Evolutionary conservation across 805 yeast genomes (phyloP).

Genomic region (Saturnispora zaruensis): DNA sequence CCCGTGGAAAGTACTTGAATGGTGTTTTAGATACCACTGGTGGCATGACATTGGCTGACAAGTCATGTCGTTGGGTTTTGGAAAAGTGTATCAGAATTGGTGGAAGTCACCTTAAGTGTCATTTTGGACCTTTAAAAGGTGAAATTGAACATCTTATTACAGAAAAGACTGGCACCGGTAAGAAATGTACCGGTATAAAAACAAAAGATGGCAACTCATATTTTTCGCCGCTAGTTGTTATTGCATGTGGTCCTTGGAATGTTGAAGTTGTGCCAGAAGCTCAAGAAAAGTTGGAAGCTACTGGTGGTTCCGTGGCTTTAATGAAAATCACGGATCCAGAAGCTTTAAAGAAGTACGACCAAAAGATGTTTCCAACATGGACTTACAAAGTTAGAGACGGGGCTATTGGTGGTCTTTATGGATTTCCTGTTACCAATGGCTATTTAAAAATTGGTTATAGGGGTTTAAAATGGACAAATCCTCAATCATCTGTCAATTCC

Average conservation of each 20-base stretch:
- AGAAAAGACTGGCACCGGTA: conserved; percentile 10
- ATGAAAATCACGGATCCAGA: conserved; percentile 18
- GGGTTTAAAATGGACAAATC: conserved; percentile 26
- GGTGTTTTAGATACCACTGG: conserved; percentile 25
- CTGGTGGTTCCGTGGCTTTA: conserved; percentile 25
- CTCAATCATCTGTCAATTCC: conserved; percentile 17
- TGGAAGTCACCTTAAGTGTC: conserved; percentile 15
- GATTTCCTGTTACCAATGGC: conserved; percentile 25
- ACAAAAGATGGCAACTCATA: conserved; percentile 21
- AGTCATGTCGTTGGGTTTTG: conserved; percentile 26
- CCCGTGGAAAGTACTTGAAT: conserved; percentile 9
- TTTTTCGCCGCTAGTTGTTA: conserved; percentile 17
- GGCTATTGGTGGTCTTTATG: conserved; percentile 26
- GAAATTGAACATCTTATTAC: conserved; percentile 10
- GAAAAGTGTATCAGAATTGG: conserved; percentile 13
- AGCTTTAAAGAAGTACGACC: conserved; percentile 17
- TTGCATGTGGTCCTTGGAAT: conserved; percentile 26
- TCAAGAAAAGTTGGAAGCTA: conserved; percentile 22
- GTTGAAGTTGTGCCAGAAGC: conserved; percentile 25
- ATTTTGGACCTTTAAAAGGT: conserved; percentile 16
- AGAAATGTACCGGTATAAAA: conserved; percentile 20
- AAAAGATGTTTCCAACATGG: conserved; percentile 24
- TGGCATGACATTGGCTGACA: conserved; percentile 28
- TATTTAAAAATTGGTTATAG: conserved; percentile 26
- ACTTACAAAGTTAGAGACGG: conserved; percentile 25